Evolutionary conservation across 2,329 filamentous ascomycete genomes (phyloP), one percentile per base, ranked within the genome.

Genomic region (Clarireedia paspali): DNA sequence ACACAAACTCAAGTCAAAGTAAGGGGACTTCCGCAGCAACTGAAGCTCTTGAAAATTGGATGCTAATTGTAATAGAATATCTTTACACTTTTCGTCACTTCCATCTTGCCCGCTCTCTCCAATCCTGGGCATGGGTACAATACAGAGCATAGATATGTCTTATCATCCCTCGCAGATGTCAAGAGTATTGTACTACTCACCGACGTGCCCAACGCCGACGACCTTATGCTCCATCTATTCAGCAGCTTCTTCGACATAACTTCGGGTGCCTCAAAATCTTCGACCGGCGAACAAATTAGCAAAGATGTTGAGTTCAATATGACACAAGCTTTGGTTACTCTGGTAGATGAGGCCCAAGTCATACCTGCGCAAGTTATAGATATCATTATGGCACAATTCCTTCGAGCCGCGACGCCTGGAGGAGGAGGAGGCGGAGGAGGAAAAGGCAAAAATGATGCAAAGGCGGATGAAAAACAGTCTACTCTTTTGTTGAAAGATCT

Each of bases 301-400:
- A 96, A 95, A 74, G 94, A 95, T 71, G 89, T 97, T 56, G 90
- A 96, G 70, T 91, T 91, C 66, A 87, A 94, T 69, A 89, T 99
- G 80, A 94, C 87, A 23, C 84, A 89, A 52, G 81, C 97, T 60
- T 79, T 99, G 23, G 84, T 87, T 46, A 88, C 86, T 50, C 75
- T 99, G 52, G 87, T 99, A 23, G 94, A 97, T 62, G 94, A 99
- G 73, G 85, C 87, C 17, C 76, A 81, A 1, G 84, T 82, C 39
- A 78, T 99, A 17, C 89, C 91, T 0, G 78, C 85, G 6, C 85
- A 89, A 57, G 89, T 96, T 2, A 84, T 96, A 20, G 92, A 99
- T 69, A 84, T 92, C 30, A 91, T 99, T 63, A 88, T 99, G 68
- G 92, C 92, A 6, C 95, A 99, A 70, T 99, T 99, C 66, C 76